Conservation (phyloP, 2,329 filamentous ascomycete genomes). For the Ophiosphaerella korrae region DNA sequence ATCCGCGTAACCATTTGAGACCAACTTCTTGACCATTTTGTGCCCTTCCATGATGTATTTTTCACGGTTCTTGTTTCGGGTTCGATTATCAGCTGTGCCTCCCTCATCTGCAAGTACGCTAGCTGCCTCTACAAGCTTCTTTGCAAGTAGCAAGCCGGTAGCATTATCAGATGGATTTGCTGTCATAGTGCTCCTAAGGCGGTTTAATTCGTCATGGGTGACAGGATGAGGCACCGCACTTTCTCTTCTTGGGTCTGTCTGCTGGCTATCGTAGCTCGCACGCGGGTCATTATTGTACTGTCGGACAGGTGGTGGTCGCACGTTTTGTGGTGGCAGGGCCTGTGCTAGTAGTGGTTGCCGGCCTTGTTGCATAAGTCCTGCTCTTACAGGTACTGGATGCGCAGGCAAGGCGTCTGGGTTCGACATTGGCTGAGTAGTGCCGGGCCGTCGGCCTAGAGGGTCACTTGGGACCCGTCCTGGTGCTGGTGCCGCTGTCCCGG, state of each 20-base stretch:
- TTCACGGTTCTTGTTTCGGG: conserved; percentile 71
- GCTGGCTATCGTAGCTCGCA: conserved; percentile 36
- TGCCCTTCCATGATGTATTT: conserved; percentile 84
- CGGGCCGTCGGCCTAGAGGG: conserved; percentile 39
- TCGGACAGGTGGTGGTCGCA: conserved; percentile 58
- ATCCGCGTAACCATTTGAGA: conserved; percentile 72
- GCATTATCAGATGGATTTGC: conserved; percentile 73
- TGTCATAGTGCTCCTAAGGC: conserved; percentile 71
- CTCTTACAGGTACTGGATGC: conserved; percentile 61
- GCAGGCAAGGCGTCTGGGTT: conserved; percentile 62
- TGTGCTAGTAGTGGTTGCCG: conserved; percentile 22
- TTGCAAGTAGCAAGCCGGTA: conserved; percentile 74
- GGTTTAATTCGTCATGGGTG: conserved; percentile 78
- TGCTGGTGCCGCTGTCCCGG: conserved; percentile 39
- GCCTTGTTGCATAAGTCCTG: conserved; percentile 53
- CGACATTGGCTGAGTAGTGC: conserved; percentile 48
- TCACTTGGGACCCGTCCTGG: conserved; percentile 34
- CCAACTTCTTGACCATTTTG: conserved; percentile 89
- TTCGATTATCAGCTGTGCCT: conserved; percentile 69
- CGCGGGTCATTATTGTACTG: conserved; percentile 55
- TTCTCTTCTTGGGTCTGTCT: conserved; percentile 22
- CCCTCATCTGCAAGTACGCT: conserved; percentile 78
- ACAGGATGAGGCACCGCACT: conserved; percentile 59
- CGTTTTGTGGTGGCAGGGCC: conserved; percentile 31
- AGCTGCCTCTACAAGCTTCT: conserved; percentile 84